Conservation (phyloP, 495 filamentous ascomycete genomes). For the Podospora didyma region DNA sequence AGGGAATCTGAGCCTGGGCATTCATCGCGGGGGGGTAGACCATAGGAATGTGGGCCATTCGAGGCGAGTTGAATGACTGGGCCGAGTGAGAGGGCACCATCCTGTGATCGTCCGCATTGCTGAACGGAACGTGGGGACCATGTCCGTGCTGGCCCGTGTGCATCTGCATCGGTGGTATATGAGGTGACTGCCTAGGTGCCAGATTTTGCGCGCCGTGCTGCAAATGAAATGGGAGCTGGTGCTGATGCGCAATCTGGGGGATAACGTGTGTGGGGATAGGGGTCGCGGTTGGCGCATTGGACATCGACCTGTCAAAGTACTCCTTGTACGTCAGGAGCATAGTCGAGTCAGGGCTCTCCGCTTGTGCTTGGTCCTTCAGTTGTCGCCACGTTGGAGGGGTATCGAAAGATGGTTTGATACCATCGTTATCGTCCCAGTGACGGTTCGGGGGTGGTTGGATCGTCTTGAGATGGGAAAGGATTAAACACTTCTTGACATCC, state of each 20-base stretch:
- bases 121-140: slow-evolving; percentile 55
- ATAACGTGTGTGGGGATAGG: slow-evolving; percentile 55
- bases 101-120: slow-evolving; percentile 73
- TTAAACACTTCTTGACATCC: slow-evolving; percentile 49
- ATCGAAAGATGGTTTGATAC: slow-evolving; percentile 71
- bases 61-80: slow-evolving; percentile 73
- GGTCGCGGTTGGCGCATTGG: slow-evolving; percentile 57
- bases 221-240: slow-evolving; percentile 70
- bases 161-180: slow-evolving; percentile 61
- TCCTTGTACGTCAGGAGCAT: slow-evolving; percentile 62
- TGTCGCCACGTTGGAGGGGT: slow-evolving; percentile 77
- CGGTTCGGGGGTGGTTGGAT: slow-evolving; percentile 70
- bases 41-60: slow-evolving; percentile 63
- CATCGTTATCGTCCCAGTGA: slow-evolving; percentile 62
- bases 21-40: slow-evolving; percentile 70
- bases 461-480: slow-evolving; percentile 67
- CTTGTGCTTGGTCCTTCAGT: slow-evolving; percentile 52
- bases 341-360: slow-evolving; percentile 57
- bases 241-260: slow-evolving; percentile 66
- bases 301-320: slow-evolving; percentile 64
- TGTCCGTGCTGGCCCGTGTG: slow-evolving; percentile 60
- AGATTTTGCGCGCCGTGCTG: slow-evolving; percentile 44
- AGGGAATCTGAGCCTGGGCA: slow-evolving; percentile 62
- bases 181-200: slow-evolving; percentile 56
- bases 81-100: slow-evolving; percentile 81